Percentiles rank a stretch among this genome's conserved stretches.
These are phyloP conservation scores for Neonectria sp. DNA, from an alignment of 2,329 filamentous ascomycete species.

Conservation along the genomic window DNA sequence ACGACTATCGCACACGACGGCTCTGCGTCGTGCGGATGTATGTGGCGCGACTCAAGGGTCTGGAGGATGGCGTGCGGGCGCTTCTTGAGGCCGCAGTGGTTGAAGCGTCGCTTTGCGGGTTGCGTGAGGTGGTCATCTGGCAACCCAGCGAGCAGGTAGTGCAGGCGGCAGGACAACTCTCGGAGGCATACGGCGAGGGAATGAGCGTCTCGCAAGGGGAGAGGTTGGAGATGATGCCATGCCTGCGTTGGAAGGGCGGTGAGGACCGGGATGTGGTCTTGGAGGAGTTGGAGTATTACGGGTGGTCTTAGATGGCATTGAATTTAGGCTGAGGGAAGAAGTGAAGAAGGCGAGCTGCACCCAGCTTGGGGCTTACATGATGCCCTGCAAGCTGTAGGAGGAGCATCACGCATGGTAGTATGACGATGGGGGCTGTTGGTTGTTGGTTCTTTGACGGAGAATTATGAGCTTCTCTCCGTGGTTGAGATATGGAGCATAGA, in stretches of 20 bases:
- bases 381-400: slow-evolving; percentile 1
- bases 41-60: slow-evolving; percentile 36
- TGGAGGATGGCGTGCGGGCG: slow-evolving; percentile 44
- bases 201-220: slow-evolving; percentile 47
- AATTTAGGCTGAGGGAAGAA: slow-evolving; percentile 17
- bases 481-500: slow-evolving; percentile 6
- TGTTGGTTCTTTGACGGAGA: slow-evolving; percentile 5
- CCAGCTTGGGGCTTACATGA: slow-evolving; percentile 1
- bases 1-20: slow-evolving; percentile 49
- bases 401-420: background rate
- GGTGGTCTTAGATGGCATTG: slow-evolving; percentile 22
- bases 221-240: slow-evolving; percentile 52
- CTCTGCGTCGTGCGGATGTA: slow-evolving; percentile 39
- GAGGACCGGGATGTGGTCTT: slow-evolving; percentile 45
- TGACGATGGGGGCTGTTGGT: background rate
- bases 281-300: slow-evolving; percentile 42
- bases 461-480: slow-evolving; percentile 7
- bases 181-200: slow-evolving; percentile 54
- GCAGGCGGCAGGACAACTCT: slow-evolving; percentile 48
- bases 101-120: slow-evolving; percentile 51
- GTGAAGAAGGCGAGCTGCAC: slow-evolving; percentile 9
- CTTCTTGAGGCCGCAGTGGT: slow-evolving; percentile 53
- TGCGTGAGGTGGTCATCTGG: slow-evolving; percentile 55
- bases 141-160: slow-evolving; percentile 52
- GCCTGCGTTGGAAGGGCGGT: slow-evolving; percentile 54